A percentile compares a stretch with the other conserved stretches of the same genome.
Conservation (phyloP, 306 rosid species). For the Dalbergia cultrata region DNA sequence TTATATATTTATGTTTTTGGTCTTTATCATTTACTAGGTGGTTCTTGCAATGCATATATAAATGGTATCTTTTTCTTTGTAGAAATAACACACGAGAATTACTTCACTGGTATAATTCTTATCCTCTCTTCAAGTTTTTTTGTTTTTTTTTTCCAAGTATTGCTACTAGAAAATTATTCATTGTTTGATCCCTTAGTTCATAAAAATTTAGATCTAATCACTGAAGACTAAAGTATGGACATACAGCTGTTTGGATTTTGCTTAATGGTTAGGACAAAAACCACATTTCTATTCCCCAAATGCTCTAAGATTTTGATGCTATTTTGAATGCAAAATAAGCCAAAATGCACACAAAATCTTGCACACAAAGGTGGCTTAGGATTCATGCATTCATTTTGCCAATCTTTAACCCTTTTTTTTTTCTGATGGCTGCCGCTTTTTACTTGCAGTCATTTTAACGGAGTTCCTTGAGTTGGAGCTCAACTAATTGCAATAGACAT, state of each 20-base stretch:
- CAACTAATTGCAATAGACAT: background rate
- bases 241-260: background rate
- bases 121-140: too few relatives aligned
- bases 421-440: conserved; percentile 34
- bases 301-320: background rate
- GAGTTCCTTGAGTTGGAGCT: conserved; percentile 27
- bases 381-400: conserved; percentile 28
- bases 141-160: too few relatives aligned
- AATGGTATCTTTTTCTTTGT: too few relatives aligned
- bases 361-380: background rate
- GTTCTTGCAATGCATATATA: too few relatives aligned
- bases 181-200: background rate
- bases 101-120: too few relatives aligned
- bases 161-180: conserved; percentile 32
- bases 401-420: conserved; percentile 9
- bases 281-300: background rate
- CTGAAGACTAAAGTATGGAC: background rate
- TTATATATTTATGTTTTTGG: too few relatives aligned
- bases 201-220: background rate
- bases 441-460: conserved; percentile 8
- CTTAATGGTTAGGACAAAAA: background rate
- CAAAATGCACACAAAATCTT: background rate
- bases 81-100: too few relatives aligned
- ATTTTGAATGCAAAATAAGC: background rate
- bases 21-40: too few relatives aligned